Base-by-base conservation (phyloP, 2,329 filamentous ascomycete species). In the Xylariaceae sp. region DNA sequence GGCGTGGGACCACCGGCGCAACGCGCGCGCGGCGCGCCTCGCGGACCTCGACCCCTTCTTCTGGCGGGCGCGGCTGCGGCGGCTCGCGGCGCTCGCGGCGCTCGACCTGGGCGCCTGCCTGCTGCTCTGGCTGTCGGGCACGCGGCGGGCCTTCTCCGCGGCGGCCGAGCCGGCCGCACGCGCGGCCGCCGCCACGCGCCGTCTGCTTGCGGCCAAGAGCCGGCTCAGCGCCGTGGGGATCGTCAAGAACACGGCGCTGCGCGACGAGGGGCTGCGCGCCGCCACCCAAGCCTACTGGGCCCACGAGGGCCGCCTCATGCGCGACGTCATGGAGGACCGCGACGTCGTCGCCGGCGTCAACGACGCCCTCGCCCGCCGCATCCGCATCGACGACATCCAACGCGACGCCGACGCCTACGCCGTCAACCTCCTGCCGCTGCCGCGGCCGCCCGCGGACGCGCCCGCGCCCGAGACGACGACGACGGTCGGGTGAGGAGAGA, bases 221-320 rank as follows among this genome's bases (percentile, higher is more conserved):
- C 87, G 81, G 56, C 57, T 94, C 39, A 78, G 74, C 46, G 84
- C 83, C 1, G 63, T 84, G 23, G 83, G 77, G 6, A 77, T 94
- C 37, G 64, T 94, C 29, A 76, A 82, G 55, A 95, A 95, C 63
- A 85, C 86, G 3, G 72, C 84, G 12, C 67, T 82, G 36, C 66
- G 89, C 35, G 85, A 95, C 59, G 70, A 75, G 42, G 72, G 72
- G 27, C 62, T 95, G 56, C 75, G 88, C 38, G 67, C 60, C 3
- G 71, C 72, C 37, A 72, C 73, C 31, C 73, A 80, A 46, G 70
- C 67, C 12, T 95, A 95, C 60, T 96, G 90, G 90, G 64, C 68
- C 8, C 80, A 81, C 28, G 86, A 95, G 63, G 81, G 77, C 5
- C 65, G 72, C 32, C 57, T 86, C 19, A 86, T 83, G 72, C 65